A percentile compares a stretch with the other conserved stretches of the same genome.
Evolutionary conservation across 768 basidiomycete species (phyloP).

Genomic region (Polyporus arcularius): DNA sequence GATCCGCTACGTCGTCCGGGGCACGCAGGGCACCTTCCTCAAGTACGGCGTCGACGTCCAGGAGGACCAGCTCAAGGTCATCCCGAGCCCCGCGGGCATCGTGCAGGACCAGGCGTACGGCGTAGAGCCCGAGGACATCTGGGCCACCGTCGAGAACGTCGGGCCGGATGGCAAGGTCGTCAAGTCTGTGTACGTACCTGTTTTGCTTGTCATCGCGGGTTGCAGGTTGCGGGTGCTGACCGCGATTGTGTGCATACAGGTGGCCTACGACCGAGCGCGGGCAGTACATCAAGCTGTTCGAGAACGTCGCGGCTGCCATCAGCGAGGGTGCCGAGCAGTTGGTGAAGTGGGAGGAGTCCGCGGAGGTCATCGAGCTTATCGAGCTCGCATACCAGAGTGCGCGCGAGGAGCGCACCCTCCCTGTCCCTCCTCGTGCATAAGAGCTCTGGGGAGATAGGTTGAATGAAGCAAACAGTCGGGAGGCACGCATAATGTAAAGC

Average conservation of each 20-base stretch:
- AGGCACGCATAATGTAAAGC: too few species aligned
- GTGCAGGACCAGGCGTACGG: constrained; percentile 52
- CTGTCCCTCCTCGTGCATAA: constrained; percentile 29
- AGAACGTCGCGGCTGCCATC: constrained; percentile 65
- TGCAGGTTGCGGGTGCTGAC: not conserved
- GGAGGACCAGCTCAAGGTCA: constrained; percentile 71
- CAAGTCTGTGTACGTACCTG: constrained; percentile 33
- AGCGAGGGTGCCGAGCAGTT: constrained; percentile 51
- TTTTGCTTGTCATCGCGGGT: constrained; percentile 14
- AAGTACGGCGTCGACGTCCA: constrained; percentile 82
- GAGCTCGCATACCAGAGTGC: constrained; percentile 73
- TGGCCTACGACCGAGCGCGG: constrained; percentile 67
- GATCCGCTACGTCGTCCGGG: constrained; percentile 71
- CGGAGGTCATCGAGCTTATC: constrained; percentile 72
- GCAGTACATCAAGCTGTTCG: constrained; percentile 61
- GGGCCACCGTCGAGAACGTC: constrained; percentile 63
- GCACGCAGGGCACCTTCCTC: constrained; percentile 67
- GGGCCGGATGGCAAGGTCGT: constrained; percentile 43
- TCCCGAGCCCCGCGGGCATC: constrained; percentile 45
- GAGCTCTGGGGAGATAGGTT: not conserved
- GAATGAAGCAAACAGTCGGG: too few species aligned
- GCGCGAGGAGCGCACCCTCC: constrained; percentile 53
- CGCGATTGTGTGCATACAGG: constrained; percentile 35
- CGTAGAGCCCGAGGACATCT: constrained; percentile 60
- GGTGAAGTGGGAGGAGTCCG: constrained; percentile 77